These are phyloP conservation scores for Candida taoyuanica DNA, from an alignment of 805 yeast genomes.

Conservation along the genomic window DNA sequence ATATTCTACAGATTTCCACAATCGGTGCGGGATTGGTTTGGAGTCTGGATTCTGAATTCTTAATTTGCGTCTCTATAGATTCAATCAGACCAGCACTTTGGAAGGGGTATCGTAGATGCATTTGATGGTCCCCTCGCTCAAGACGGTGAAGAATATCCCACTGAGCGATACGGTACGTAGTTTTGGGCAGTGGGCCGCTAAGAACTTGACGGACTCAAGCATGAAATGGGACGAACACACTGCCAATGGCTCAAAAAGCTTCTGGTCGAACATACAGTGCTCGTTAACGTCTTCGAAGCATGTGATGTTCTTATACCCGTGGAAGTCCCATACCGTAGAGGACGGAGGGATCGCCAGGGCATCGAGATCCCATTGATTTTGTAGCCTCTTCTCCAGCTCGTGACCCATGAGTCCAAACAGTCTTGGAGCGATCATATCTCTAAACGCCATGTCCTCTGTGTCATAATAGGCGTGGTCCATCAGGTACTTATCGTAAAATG, in stretches of 20 bases:
- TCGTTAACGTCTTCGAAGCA: constrained; percentile 34
- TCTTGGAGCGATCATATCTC: constrained; percentile 57
- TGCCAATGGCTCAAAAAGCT: constrained; percentile 37
- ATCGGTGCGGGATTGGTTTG: too few relatives aligned
- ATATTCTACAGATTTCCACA: too few relatives aligned
- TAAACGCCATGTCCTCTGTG: constrained; percentile 39
- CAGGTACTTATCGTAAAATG: constrained; percentile 52
- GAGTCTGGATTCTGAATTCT: too few relatives aligned
- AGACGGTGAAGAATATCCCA: constrained; percentile 38
- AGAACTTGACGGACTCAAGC: constrained; percentile 33
- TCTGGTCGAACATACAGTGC: constrained; percentile 42
- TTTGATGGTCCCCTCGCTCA: constrained; percentile 12
- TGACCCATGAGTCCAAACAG: constrained; percentile 51
- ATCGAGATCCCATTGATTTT: constrained; percentile 30
- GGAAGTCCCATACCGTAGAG: constrained; percentile 43
- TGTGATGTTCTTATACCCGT: constrained; percentile 38
- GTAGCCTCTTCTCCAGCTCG: constrained; percentile 35
- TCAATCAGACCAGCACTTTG: neutral
- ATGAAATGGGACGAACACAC: constrained; percentile 45
- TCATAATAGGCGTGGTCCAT: constrained; percentile 62
- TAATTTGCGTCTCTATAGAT: too few relatives aligned
- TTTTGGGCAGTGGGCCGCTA: constrained; percentile 32
- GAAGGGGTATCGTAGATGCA: constrained; percentile 26
- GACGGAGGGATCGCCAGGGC: constrained; percentile 30
- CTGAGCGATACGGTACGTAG: constrained; percentile 33